These are phyloP conservation scores for Blastomyces percursus DNA, from an alignment of 2,329 filamentous ascomycete genomes.

Conservation along the genomic window DNA sequence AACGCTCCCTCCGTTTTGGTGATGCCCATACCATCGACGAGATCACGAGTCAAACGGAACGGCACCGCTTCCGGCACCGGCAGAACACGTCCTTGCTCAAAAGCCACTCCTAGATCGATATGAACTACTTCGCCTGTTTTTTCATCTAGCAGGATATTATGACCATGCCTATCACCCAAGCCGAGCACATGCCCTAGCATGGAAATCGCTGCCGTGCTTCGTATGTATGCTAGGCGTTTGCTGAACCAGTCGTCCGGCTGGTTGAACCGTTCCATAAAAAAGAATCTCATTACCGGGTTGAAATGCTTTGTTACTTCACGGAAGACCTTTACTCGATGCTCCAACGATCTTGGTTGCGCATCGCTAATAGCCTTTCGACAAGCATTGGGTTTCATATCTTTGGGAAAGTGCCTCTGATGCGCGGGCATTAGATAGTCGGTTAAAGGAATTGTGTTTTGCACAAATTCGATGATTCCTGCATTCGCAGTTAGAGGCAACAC, in stretches of 20 bases:
- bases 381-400: slow-evolving; percentile 62
- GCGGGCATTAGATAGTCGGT: slow-evolving; percentile 88
- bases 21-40: slow-evolving; percentile 94
- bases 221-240: slow-evolving; percentile 77
- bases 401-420: slow-evolving; percentile 75
- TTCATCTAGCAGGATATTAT: slow-evolving; percentile 90
- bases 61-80: slow-evolving; percentile 93
- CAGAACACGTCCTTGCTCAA: slow-evolving; percentile 90
- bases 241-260: slow-evolving; percentile 96
- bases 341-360: slow-evolving; percentile 58
- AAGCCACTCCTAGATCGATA: slow-evolving; percentile 93
- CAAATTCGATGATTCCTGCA: slow-evolving; percentile 93
- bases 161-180: slow-evolving; percentile 84
- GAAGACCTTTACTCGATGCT: slow-evolving; percentile 63
- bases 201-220: slow-evolving; percentile 86
- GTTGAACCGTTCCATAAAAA: slow-evolving; percentile 89
- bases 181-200: slow-evolving; percentile 91
- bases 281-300: slow-evolving; percentile 88
- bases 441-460: slow-evolving; percentile 81
- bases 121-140: slow-evolving; percentile 89
- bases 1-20: slow-evolving; percentile 94
- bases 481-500: slow-evolving; percentile 77
- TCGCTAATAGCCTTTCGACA: slow-evolving; percentile 71
- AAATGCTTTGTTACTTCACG: slow-evolving; percentile 70
- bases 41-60: slow-evolving; percentile 85